Conservation (phyloP, 805 yeast genomes). For the Lipomyces starkeyi region DNA sequence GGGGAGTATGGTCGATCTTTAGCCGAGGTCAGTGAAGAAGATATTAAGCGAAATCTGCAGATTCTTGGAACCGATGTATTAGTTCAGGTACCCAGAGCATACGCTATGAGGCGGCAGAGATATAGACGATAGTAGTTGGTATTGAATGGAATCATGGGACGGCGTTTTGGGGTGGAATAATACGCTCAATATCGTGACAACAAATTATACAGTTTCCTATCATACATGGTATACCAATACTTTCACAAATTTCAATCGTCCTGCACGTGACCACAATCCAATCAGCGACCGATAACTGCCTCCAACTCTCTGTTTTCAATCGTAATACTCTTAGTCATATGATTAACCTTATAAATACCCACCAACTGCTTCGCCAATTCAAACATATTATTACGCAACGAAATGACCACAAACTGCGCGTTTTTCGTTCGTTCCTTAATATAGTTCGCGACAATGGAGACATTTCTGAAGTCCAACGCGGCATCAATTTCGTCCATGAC, state of each 20-base stretch:
- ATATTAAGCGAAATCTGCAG: conserved; percentile 11
- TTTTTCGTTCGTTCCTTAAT: conserved; percentile 94
- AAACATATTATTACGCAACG: conserved; percentile 96
- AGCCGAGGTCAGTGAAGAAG: conserved; percentile 8
- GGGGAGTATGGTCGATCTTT: conserved; percentile 10
- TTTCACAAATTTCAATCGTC: background rate
- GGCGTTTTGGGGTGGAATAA: background rate
- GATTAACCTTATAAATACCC: conserved; percentile 91
- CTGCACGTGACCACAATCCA: background rate
- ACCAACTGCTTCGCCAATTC: conserved; percentile 93
- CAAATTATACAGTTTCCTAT: background rate
- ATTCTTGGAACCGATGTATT: conserved; percentile 13
- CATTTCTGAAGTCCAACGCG: conserved; percentile 95
- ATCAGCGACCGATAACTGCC: background rate
- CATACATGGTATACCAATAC: background rate
- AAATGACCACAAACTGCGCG: conserved; percentile 95
- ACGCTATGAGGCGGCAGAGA: conserved; percentile 7
- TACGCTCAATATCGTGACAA: background rate
- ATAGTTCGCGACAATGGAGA: conserved; percentile 95
- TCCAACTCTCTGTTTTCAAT: conserved; percentile 31
- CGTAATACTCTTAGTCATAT: conserved; percentile 55
- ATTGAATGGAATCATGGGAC: background rate
- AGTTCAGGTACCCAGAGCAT: conserved; percentile 26
- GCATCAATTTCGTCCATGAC: conserved; percentile 99
- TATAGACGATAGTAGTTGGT: background rate